Base-by-base conservation (phyloP, 768 basidiomycete species). In the Leccinum ochraceum region DNA sequence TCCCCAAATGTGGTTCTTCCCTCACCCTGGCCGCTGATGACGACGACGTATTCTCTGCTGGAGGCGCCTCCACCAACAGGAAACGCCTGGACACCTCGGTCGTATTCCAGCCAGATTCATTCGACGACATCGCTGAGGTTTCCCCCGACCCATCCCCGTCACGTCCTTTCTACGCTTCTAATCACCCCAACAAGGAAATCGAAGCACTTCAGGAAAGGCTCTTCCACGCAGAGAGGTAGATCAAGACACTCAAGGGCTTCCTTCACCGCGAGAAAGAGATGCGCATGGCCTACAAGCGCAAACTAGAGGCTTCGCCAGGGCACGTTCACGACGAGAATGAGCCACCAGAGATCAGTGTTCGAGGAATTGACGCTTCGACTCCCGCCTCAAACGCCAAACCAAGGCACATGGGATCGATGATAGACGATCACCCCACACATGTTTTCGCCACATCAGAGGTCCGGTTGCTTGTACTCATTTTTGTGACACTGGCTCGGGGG, bases 211-310 rank as follows among this genome's bases (percentile, higher is more conserved):
- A 92, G 61, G 88, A 93, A 68, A 81, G 88, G 28, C 80, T 95
- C 37, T 89, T 91, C 11, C 92, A 94, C 72, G 90, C 94, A 4
- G 92, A 95, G 72, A 80, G 93, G 61, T 92, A 93, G 68, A 88
- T 95, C 68, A 83, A 80, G 62, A 93, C 92, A 16, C 83, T 95
- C 61, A 90, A 92, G 68, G 84, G 88, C 53, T 86, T 87, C 1
- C 72, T 95, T 56, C 85, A 86, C 68, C 81, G 92, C 60, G 94
- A 95, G 81, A 94, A 93, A 76, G 88, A 92, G 77, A 77, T 86
- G 58, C 84, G 88, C 36, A 83, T 92, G 70, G 87, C 88, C 57
- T 84, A 85, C 60, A 79, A 77, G 68, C 78, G 86, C 58, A 81
- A 80, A 69, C 74, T 88, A 26, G 81, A 81, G 56, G 75, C 78